A percentile compares a stretch with the other conserved stretches of the same genome.
These are phyloP conservation scores for Cryptococcus wingfieldii DNA, from an alignment of 1,284 basidiomycete species.

Conservation along the genomic window DNA sequence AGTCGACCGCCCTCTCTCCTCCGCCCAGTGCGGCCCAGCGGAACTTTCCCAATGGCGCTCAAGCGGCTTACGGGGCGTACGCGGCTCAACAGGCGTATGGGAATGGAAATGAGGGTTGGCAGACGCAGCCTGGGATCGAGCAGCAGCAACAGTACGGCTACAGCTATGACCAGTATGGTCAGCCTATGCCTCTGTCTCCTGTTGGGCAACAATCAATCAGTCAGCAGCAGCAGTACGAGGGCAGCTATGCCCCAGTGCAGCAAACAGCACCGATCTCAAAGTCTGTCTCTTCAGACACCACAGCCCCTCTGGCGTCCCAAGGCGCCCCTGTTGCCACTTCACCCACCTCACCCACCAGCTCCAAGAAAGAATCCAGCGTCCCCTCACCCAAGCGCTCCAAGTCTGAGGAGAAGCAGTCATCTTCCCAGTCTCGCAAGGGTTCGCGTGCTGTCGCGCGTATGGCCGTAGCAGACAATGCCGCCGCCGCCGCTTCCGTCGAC, in stretches of 20 bases:
- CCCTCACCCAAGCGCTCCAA: neutral
- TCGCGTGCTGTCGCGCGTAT: conserved; percentile 23
- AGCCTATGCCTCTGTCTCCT: conserved; percentile 3
- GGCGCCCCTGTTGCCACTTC: neutral
- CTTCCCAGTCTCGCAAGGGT: neutral
- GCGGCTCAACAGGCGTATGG: neutral
- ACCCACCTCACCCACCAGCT: neutral
- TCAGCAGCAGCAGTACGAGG: neutral
- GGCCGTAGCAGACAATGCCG: conserved; percentile 35
- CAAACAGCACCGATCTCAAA: neutral
- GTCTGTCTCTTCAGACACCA: neutral
- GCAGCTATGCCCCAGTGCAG: neutral
- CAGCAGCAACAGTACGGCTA: conserved; percentile 1
- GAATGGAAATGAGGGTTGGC: conserved; percentile 1
- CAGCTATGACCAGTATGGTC: conserved; percentile 13
- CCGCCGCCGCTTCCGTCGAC: conserved; percentile 25
- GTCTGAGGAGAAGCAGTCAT: neutral
- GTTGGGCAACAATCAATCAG: neutral
- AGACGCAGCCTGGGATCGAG: conserved; percentile 12
- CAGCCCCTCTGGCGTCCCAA: neutral
- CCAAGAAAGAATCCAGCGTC: neutral
- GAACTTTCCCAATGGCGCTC: conserved; percentile 1
- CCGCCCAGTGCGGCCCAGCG: conserved; percentile 4
- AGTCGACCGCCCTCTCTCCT: conserved; percentile 20
- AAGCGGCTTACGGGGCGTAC: neutral